phyloP scores from a whole-genome alignment of 139 green algal species.

The Mesotaenium endlicherianum region DNA sequence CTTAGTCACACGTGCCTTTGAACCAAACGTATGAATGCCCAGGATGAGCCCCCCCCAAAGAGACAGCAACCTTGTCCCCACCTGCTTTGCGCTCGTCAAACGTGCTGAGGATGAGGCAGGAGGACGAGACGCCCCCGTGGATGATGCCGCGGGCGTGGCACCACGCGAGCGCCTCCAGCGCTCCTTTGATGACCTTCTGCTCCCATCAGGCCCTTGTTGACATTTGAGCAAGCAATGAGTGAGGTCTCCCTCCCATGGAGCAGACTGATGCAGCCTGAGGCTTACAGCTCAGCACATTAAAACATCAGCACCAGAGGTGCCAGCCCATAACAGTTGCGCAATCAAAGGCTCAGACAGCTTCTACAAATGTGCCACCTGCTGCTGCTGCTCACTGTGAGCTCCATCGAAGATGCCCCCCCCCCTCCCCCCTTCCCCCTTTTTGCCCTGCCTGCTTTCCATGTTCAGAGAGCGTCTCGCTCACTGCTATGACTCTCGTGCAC shows the following conservation, averaged over 20 bases:
- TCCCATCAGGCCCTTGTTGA: neutral
- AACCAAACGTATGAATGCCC: neutral
- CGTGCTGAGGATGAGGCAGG: slow-evolving; percentile 45
- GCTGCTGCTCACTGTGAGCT: too few species aligned
- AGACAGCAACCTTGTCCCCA: neutral
- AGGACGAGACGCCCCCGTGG: slow-evolving; percentile 30
- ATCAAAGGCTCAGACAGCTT: too few species aligned
- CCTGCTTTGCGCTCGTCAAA: slow-evolving; percentile 23
- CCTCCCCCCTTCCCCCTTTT: neutral
- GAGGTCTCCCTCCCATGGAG: neutral
- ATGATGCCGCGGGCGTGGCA: slow-evolving; percentile 40
- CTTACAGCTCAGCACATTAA: too few species aligned
- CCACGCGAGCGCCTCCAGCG: slow-evolving; percentile 38
- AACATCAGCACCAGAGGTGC: too few species aligned
- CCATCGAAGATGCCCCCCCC: neutral
- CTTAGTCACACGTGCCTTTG: neutral
- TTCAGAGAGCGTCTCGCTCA: too few species aligned
- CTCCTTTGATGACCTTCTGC: slow-evolving; percentile 31
- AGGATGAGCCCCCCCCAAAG: neutral
- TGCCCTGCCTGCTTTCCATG: too few species aligned
- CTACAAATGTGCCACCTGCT: too few species aligned
- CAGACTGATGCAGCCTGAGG: too few species aligned
- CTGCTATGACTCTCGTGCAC: too few species aligned
- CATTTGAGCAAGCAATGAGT: neutral
- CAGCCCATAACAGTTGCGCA: too few species aligned